Evolutionary conservation across 495 filamentous ascomycete genomes (phyloP).

Genomic region (Parathielavia hyrcaniae): DNA sequence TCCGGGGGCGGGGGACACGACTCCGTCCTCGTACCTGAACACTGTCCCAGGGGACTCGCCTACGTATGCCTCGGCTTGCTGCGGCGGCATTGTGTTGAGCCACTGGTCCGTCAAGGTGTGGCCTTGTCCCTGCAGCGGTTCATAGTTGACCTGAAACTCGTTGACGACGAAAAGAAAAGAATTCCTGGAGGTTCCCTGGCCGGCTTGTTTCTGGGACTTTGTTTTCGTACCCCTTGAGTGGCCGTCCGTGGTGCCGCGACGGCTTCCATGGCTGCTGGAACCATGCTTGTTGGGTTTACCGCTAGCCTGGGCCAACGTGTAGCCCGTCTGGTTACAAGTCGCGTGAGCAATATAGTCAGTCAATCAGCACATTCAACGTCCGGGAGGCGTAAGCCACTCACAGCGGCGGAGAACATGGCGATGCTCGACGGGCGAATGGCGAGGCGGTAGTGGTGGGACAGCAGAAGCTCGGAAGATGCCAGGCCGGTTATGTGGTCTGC

Average conservation of each 20-base stretch:
- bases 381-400: neutral
- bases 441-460: neutral
- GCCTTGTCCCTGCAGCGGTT: neutral
- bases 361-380: neutral
- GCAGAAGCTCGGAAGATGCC: neutral
- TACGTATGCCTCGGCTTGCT: slow-evolving; percentile 9
- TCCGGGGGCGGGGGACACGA: slow-evolving; percentile 17
- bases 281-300: neutral
- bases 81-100: slow-evolving; percentile 28
- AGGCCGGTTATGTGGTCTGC: neutral
- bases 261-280: neutral
- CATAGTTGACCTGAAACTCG: slow-evolving; percentile 22
- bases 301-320: neutral
- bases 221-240: slow-evolving; percentile 1
- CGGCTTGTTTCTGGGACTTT: neutral
- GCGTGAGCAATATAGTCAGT: neutral
- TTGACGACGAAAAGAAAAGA: slow-evolving; percentile 37
- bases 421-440: neutral
- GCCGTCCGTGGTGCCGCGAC: neutral
- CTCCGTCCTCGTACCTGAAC: slow-evolving; percentile 27
- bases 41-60: slow-evolving; percentile 21
- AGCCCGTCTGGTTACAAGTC: neutral
- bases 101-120: slow-evolving; percentile 20
- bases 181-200: neutral
- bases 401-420: neutral